Base-by-base conservation (phyloP, 2,329 filamentous ascomycete genomes). In the Pezicula carpinea region DNA sequence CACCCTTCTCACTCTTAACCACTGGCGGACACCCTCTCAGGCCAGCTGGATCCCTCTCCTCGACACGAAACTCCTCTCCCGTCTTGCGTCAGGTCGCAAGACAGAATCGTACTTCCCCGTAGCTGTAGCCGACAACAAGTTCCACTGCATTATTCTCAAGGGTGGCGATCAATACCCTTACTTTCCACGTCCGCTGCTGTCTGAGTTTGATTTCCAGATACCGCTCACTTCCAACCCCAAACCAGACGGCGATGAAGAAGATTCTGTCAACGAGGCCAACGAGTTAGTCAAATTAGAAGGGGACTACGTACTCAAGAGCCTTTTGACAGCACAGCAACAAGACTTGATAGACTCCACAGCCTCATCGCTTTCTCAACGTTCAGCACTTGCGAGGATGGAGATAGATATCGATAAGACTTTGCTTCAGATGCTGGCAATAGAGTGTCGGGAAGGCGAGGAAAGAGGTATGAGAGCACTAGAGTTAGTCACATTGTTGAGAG, bases 71-170 rank as follows among this genome's bases (percentile, higher is more conserved):
- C 80, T 86, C 32, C 75, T 99, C 10, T 77, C 88, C 1, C 89
- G 93, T 51, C 78, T 96, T 3, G 86, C 88, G 0, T 83, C 82
- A 3, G 93, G 93, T 21, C 83, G 85, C 48, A 96, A 96, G 66
- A 79, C 86, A 54, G 93, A 99, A 68, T 80, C 76, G 0, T 99
- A 99, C 72, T 99, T 91, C 79, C 93, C 93, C 1, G 89, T 99
- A 26, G 93, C 93, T 1, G 91, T 97, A 1, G 89, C 92, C 2
- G 83, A 91, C 59, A 79, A 87, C 61, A 92, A 87, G 61, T 99
- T 99, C 68, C 92, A 97, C 74, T 99, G 95, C 71, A 96, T 99
- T 69, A 97, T 99, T 59, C 83, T 99, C 62, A 99, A 99, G 70
- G 93, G 93, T 53, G 87, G 87, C 31, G 93, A 99, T 63, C 80